Base-by-base conservation (phyloP, 2,329 filamentous ascomycete species). In the Hymenoscyphus albidus region DNA sequence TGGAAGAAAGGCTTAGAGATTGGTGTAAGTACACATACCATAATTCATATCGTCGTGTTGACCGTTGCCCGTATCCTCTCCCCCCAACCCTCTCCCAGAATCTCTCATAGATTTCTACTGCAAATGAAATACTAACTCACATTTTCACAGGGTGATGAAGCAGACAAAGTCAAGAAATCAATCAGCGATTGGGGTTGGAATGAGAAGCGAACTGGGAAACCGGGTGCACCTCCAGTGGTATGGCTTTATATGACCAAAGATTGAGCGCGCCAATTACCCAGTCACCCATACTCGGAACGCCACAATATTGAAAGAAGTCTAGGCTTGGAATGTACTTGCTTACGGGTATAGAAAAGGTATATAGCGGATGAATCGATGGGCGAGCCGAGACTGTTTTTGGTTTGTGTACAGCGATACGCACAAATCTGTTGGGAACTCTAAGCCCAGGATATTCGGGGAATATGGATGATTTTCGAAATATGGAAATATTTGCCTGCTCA, bases 111-210 rank as follows among this genome's bases (percentile, higher is more conserved):
- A 10, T 51, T 51, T 10, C 13, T 51, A 16, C 44, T 14, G 35
- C 54, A 35, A 32, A 14, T 38, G 35, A 27, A 13, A 27, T 57
- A 27, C 44, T 51, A n/a, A 51, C 44, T 12, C 54, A 10, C 16
- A 14, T 35, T 0, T n/a, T 13, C 7, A 35, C 27, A 72, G 1
- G 83, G 85, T 0, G 82, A 81, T 13, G 78, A 86, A 42, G 76
- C 79, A 44, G 79, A 79, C 10, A 51, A 51, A 27, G 74, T 78
- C 68, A 78, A 77, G 67, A 80, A 80, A 78, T 80, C 79, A 0
- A 76, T 90, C 65, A 78, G 76, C 65, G 80, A 86, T 0, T 70
- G 88, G 10, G 87, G 87, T 0, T 90, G 88, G 86, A 82, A 86
- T 44, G 73, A 74, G 18, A 78, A 77, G 1, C 73, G 85, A 9